phyloP scores from a whole-genome alignment of 1,284 basidiomycete species.

The Moesziomyces antarcticus region DNA sequence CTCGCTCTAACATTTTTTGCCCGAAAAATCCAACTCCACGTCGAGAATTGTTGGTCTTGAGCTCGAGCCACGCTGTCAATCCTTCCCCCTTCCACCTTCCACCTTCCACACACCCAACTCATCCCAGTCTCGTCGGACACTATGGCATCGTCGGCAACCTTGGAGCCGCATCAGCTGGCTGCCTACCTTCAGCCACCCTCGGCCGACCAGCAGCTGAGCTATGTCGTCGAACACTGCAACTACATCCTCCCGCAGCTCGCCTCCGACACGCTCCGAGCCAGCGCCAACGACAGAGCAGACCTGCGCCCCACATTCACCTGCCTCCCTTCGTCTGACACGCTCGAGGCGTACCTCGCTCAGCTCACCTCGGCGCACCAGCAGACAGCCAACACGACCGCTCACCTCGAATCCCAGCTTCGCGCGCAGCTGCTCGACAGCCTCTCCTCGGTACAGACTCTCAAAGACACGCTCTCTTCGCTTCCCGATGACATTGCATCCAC shows the following conservation, averaged over 20 bases:
- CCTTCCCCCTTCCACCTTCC: too few relatives aligned
- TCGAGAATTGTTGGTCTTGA: too few relatives aligned
- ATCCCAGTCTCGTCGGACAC: not conserved
- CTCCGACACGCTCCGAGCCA: constrained; percentile 11
- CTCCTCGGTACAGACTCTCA: constrained; percentile 27
- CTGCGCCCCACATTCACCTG: constrained; percentile 12
- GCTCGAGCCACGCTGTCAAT: too few relatives aligned
- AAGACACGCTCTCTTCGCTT: constrained; percentile 20
- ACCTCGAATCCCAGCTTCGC: constrained; percentile 33
- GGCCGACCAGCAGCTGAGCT: constrained; percentile 11
- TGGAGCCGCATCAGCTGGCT: constrained; percentile 36
- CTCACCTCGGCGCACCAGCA: constrained; percentile 25
- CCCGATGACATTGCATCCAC: constrained; percentile 39
- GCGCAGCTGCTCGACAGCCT: constrained; percentile 32
- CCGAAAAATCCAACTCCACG: too few relatives aligned
- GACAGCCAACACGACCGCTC: constrained; percentile 8
- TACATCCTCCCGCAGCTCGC: constrained; percentile 41
- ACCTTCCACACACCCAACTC: not conserved
- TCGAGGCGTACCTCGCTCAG: constrained; percentile 30
- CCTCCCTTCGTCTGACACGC: constrained; percentile 27
- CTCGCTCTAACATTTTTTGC: too few relatives aligned
- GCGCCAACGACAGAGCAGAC: not conserved
- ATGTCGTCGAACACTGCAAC: constrained; percentile 44
- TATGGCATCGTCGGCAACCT: constrained; percentile 19
- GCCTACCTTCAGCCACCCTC: constrained; percentile 23